Base-by-base conservation (phyloP, 371 early-diverging fungal species). In the Dichotomocladium elegans region DNA sequence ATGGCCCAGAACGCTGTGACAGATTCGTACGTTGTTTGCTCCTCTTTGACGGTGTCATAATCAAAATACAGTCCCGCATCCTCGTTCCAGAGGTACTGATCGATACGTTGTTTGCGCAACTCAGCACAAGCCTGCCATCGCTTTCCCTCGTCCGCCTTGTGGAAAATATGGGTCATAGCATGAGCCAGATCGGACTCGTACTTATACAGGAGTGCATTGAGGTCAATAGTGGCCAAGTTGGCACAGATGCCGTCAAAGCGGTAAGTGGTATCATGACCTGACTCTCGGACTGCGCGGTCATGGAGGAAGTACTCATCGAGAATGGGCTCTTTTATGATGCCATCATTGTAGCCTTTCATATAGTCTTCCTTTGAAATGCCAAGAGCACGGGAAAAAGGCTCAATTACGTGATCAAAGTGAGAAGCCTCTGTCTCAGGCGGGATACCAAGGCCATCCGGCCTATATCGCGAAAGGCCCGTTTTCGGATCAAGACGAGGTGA, bases 181-280 rank as follows among this genome's bases (percentile, higher is more conserved):
- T 81, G 77, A 10, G 82, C 90, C 40, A 96, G 77, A 60, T 96
- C 96, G 3, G 79, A 66, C 64, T 94, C 94, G 66, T 94, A 96
- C 70, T 92, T 93, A 86, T 88, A 93, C 59, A 94, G 66, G 24
- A 96, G 74, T 33, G 85, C 66, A 65, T 93, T 93, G 47, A 96
- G 74, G 59, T 96, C 96, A 27, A 95, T 79, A 2, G 95, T 93
- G 2, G 88, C 90, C 53, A 96, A 72, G 55, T 88, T 74, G 0
- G 96, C 96, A 63, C 93, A 93, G 34, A 83, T 75, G 30, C 82
- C 83, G 57, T 96, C 96, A 29, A 92, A 82, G 0, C 95, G 80
- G 63, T 95, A 94, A 12, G 94, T 89, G 0, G 95, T 94, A 61
- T 95, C 95, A 68, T 95, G 95, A 10, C 95, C 96, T n/a, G 91